Evolutionary conservation across 2,329 filamentous ascomycete species (phyloP), one percentile per base, ranked within the genome.

Genomic region (Verticillium nubilum): DNA sequence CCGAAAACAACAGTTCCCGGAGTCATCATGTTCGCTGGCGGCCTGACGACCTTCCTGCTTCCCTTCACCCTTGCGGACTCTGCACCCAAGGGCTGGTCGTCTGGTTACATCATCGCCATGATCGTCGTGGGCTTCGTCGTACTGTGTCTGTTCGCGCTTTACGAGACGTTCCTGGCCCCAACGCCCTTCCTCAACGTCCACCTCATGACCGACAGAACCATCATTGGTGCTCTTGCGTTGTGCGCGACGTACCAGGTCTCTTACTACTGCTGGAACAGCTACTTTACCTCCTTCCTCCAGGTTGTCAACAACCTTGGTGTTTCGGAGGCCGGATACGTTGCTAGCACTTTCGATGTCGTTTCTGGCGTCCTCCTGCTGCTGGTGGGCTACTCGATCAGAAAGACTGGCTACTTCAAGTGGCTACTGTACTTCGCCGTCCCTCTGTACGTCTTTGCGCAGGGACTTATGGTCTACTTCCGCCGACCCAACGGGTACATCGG

Each of bases 21-120:
- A 0, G 77, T 87, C 29, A 59, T 87, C 28, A 71, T 89, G 5
- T 79, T 88, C 65, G 78, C 80, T 4, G 75, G 72, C 4, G 86
- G 85, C 5, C 77, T 87, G 23, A 77, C 80, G 2, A 68, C 87
- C 17, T 86, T 90, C 67, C 72, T 90, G 15, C 78, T 91, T 0
- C 87, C 88, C 0, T 85, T 91, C 67, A 87, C 79, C 4, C 75
- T 90, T 15, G 78, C 81, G 19, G 63, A 65, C 7, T 66, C 69
- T 2, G 78, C 80, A 0, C 78, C 77, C 15, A 69, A 80, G 52
- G 79, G 77, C 10, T 86, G 83, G 83, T 70, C 70, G 25, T 77
- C 79, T 0, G 73, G 69, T 50, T 79, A 80, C 63, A 85, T 87
- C 66, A 81, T 87, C 59, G 74, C 78, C 58, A 86, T 88, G 83